A percentile compares a stretch with the other conserved stretches of the same genome.
Conservation (phyloP, 306 rosid genomes). For the Crotalaria pallida region DNA sequence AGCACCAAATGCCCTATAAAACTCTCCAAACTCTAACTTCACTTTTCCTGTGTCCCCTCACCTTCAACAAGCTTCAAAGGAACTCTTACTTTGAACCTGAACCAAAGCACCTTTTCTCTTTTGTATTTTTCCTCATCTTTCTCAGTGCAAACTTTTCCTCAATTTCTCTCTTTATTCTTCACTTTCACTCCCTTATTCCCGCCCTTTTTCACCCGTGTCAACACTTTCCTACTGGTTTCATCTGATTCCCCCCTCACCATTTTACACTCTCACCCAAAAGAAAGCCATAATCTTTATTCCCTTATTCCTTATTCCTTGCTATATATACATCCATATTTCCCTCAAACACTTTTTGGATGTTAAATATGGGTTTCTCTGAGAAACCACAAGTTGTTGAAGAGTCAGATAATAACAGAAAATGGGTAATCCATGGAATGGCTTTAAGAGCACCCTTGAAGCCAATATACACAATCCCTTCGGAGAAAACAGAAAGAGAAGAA, state of each 20-base stretch:
- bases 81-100: conserved; percentile 21
- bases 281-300: conserved; percentile 10
- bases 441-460: conserved; percentile 60
- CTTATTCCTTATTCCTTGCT: conserved; percentile 43
- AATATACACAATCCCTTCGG: conserved; percentile 37
- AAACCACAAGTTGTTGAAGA: conserved; percentile 35
- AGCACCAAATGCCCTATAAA: conserved; percentile 16
- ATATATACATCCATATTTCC: conserved; percentile 6
- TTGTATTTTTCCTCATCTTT: conserved; percentile 13
- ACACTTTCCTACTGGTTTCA: conserved; percentile 52
- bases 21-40: not conserved
- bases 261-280: conserved; percentile 9
- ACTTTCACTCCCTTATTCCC: conserved; percentile 10
- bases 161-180: conserved; percentile 25
- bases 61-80: conserved; percentile 18
- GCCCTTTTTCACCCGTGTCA: conserved; percentile 15
- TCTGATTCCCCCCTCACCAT: conserved; percentile 41
- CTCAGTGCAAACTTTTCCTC: conserved; percentile 22
- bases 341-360: not conserved
- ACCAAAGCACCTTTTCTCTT: conserved; percentile 6
- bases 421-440: conserved; percentile 66
- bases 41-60: conserved; percentile 24
- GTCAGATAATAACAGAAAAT: conserved; percentile 43
- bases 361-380: conserved; percentile 61
- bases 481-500: conserved; percentile 13